Percentiles rank a stretch among this genome's conserved stretches.
Conservation (phyloP, 306 rosid species). For the Cicer judaicum region DNA sequence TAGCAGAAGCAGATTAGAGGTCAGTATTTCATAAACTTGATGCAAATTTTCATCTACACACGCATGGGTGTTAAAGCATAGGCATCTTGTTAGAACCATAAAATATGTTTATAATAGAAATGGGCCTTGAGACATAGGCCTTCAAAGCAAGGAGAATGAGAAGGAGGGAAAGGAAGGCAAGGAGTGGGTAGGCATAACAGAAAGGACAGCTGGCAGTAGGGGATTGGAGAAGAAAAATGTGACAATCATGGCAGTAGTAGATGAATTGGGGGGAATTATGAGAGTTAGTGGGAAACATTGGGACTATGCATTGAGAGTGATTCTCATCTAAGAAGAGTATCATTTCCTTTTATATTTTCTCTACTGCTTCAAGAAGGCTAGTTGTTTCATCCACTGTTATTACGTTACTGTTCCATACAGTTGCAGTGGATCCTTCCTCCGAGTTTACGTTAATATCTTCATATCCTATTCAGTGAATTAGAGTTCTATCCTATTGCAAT, state of each 20-base stretch:
- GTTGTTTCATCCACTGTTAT: not conserved
- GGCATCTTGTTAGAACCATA: not conserved
- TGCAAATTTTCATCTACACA: conserved; percentile 23
- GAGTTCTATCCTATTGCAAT: not conserved
- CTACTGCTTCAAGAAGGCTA: not conserved
- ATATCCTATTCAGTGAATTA: not conserved
- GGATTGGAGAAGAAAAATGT: too few species aligned
- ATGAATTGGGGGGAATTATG: not conserved
- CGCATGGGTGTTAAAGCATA: conserved; percentile 14
- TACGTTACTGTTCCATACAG: not conserved
- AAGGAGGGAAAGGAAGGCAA: not conserved
- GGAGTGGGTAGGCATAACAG: not conserved
- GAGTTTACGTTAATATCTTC: not conserved
- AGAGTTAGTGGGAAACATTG: not conserved
- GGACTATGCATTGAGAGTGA: not conserved
- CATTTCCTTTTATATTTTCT: not conserved
- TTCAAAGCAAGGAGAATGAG: not conserved
- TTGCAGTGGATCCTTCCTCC: not conserved
- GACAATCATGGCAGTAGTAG: too few species aligned
- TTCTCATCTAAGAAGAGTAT: not conserved
- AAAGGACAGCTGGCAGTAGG: not conserved
- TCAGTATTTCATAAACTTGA: conserved; percentile 40
- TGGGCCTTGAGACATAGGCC: not conserved
- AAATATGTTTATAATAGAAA: not conserved
- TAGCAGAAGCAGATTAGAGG: conserved; percentile 53